Base-by-base conservation (phyloP, 768 basidiomycete species). In the Naganishia antarctica region DNA sequence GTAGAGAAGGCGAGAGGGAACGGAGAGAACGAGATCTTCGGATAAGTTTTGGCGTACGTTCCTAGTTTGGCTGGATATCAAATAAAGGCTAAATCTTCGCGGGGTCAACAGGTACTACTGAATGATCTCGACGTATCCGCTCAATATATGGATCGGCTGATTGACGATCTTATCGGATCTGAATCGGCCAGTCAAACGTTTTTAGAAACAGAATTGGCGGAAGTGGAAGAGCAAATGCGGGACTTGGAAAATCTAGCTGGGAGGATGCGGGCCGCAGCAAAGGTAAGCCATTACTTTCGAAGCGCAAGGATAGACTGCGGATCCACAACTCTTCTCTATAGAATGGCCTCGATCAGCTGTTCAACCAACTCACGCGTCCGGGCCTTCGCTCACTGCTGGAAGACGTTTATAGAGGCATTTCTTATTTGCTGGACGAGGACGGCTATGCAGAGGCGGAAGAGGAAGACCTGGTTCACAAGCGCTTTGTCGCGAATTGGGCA, bases 121-220 rank as follows among this genome's bases (percentile, higher is more conserved):
- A 99, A 99, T 74, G 91, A 99, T 76, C 81, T 99, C n/a, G 92
- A 97, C 74, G 76, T 91, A 18, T 97, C 93, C 2, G 86, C 86
- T 3, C 87, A 85, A 6, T 92, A 99, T 78, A 84, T 93, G 76
- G 90, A 93, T 59, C 85, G 88, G 49, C 80, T 99, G 23, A 78
- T 85, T 5, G 84, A 82, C 61, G 90, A 92, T 67, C 70, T 91
- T 8, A 71, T 80, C 18, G 80, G 79, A 7, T 84, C 69, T 3
- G 74, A 78, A 16, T 68, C 76, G 23, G 46, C 73, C 16, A 57
- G 57, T 3, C 89, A 91, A 68, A 81, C 87, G 68, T 94, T 88
- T 74, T 74, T 85, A 1, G 81, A 83, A 3, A 70, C 75, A 7
- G 86, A 91, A 59, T 81, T 85, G 49, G 68, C 78, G 0, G 51